Conservation (phyloP, 352 stramenopile species). For the Globisporangium nodosum region DNA sequence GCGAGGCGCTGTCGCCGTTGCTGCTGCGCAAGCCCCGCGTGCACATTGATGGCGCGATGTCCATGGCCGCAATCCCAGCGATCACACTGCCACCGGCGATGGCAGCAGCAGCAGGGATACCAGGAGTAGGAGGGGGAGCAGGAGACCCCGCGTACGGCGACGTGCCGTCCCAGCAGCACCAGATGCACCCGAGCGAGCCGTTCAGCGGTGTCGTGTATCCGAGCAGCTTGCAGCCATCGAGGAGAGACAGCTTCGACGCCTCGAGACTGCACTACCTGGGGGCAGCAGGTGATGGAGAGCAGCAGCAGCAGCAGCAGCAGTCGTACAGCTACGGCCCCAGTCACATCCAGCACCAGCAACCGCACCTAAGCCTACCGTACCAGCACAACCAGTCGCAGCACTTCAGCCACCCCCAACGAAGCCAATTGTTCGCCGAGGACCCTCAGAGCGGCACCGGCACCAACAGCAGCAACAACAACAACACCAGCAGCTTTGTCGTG, state of each 20-base stretch:
- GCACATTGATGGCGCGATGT: neutral
- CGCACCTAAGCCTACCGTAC: neutral
- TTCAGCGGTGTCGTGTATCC: neutral
- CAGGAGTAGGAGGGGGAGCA: neutral
- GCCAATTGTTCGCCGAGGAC: neutral
- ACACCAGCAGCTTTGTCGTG: neutral
- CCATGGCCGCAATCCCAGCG: slow-evolving; percentile 2
- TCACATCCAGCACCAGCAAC: slow-evolving; percentile 1
- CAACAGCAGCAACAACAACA: neutral
- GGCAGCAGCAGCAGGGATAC: neutral
- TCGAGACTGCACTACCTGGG: neutral
- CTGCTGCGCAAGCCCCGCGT: slow-evolving; percentile 15
- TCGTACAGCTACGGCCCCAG: neutral
- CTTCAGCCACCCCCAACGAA: neutral
- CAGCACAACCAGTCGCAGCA: slow-evolving; percentile 1
- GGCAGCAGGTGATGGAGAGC: slow-evolving; percentile 1
- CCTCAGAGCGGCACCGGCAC: neutral
- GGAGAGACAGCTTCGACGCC: slow-evolving; percentile 6
- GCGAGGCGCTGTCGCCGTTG: slow-evolving; percentile 4
- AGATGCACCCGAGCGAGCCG: neutral
- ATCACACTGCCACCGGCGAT: neutral
- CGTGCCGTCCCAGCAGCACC: neutral
- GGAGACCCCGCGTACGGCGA: neutral
- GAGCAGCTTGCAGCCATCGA: neutral
- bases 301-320: neutral